Conservation (phyloP, 176 grass and related monocot species). For the Juncus inflexus region DNA sequence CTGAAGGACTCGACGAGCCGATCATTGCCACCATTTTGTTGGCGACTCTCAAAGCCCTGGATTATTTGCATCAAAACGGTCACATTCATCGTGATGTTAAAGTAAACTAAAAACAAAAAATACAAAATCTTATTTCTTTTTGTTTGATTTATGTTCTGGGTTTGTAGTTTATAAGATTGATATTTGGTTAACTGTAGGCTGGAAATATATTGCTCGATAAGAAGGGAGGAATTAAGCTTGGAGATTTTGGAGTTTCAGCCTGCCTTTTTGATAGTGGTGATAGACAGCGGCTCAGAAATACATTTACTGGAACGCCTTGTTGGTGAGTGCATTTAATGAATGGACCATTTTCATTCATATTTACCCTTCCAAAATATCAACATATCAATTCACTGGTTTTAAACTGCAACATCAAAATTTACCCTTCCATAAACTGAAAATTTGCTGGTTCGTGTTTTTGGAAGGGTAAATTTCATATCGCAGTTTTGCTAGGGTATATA, state of each 20-base stretch:
- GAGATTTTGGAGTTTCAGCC: conserved; percentile 96
- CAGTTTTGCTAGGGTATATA: too few species aligned
- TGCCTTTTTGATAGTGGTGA: conserved; percentile 95
- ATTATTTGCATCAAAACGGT: conserved; percentile 87
- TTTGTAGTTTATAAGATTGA: conserved; percentile 4
- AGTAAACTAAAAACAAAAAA: conserved; percentile 33
- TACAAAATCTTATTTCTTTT: too few species aligned
- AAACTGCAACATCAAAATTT: too few species aligned
- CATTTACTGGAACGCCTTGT: conserved; percentile 95
- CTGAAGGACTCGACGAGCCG: conserved; percentile 64
- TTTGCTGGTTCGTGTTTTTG: too few species aligned
- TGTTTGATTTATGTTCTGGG: too few species aligned
- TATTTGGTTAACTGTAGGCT: conserved; percentile 54
- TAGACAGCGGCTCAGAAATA: conserved; percentile 86
- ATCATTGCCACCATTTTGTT: conserved; percentile 79
- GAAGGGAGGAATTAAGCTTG: conserved; percentile 76
- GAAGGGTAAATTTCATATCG: too few species aligned
- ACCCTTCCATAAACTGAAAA: too few species aligned
- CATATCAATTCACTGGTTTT: too few species aligned
- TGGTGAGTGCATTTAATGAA: conserved; percentile 48
- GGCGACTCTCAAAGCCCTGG: conserved; percentile 80
- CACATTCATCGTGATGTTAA: conserved; percentile 96
- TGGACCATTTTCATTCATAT: conserved; percentile 26
- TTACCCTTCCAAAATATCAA: conserved; percentile 5
- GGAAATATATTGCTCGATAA: conserved; percentile 92